These are phyloP conservation scores for Solanum appendiculatum DNA, from an alignment of 257 asterid genomes.

Conservation along the genomic window DNA sequence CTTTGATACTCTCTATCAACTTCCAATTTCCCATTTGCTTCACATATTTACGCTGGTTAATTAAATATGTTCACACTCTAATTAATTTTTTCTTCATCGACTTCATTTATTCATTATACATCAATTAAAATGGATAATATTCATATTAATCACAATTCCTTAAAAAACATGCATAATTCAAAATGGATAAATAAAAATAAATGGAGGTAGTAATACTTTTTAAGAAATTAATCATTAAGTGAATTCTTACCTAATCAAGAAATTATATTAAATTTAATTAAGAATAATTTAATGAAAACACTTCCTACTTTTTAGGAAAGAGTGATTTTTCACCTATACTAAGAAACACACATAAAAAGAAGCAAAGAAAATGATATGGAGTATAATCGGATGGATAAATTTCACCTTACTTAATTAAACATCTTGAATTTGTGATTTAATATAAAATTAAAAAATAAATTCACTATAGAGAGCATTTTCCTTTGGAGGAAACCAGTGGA, in stretches of 20 bases:
- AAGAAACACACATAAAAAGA: not conserved
- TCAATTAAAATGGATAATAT: not conserved
- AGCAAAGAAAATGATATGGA: not conserved
- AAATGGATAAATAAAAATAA: not conserved
- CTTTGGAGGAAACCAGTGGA: not conserved
- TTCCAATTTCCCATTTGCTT: not conserved
- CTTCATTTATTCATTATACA: not conserved
- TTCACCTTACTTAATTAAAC: not conserved
- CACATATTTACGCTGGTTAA: not conserved
- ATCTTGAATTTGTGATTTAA: not conserved
- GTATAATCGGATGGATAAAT: not conserved
- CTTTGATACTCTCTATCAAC: not conserved
- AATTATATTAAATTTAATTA: not conserved
- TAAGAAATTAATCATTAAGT: not conserved
- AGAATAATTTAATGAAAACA: not conserved
- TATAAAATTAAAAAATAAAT: not conserved
- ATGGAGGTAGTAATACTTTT: not conserved
- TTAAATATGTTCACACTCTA: not conserved
- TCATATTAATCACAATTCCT: not conserved
- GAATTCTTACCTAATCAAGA: not conserved
- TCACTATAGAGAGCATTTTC: not conserved
- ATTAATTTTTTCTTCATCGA: not conserved
- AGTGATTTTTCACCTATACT: not conserved
- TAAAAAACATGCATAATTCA: not conserved
- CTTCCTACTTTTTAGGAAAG: not conserved